Evolutionary conservation across 1,139 yeast genomes (phyloP), one percentile per base, ranked within the genome.

Genomic region (Diutina rugosa): DNA sequence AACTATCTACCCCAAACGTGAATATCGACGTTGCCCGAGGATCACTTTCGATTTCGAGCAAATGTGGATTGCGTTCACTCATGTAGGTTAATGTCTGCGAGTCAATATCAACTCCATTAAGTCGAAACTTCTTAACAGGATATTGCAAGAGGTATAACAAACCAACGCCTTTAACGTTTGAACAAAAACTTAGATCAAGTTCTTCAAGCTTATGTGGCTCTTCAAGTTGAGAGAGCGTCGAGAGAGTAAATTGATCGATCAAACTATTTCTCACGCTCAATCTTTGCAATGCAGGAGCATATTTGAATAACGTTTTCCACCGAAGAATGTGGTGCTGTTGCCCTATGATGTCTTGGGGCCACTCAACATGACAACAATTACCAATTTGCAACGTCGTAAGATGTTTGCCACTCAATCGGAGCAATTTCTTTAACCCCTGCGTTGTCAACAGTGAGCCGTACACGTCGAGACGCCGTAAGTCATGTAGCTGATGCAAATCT

Each of bases 401-500:
- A 3, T 30, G 16, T 3, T 16, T 30, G 44, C 53, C 53, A 10
- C 32, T 10, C 3, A 49, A 29, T 14, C 18, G 12, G 10, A 49
- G 29, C 14, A 49, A 32, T 10, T 38, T 32, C 32, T 49, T 32
- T 14, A 49, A 32, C 29, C 53, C 53, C n/a, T 30, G 44, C 14
- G 53, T 49, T 4, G 53, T 49, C 21, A 49, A 16, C 53, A 49
- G 53, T 8, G 53, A 49, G n/a, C 53, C 53, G 10, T 49, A 49
- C 6, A 49, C 28, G 44, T 49, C 53, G 4, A 49, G 53, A 7
- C 32, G 12, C 10, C 16, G 26, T n/a, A 49, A 10, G 5, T 16
- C 26, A 6, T 32, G 41, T n/a, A 49, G 18, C 5, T 32, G 53
- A 3, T 8, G 28, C 12, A 49, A 18, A 32, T 49, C 53, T 4